phyloP scores from a whole-genome alignment of 78 protist species.

The Guillardia theta region DNA sequence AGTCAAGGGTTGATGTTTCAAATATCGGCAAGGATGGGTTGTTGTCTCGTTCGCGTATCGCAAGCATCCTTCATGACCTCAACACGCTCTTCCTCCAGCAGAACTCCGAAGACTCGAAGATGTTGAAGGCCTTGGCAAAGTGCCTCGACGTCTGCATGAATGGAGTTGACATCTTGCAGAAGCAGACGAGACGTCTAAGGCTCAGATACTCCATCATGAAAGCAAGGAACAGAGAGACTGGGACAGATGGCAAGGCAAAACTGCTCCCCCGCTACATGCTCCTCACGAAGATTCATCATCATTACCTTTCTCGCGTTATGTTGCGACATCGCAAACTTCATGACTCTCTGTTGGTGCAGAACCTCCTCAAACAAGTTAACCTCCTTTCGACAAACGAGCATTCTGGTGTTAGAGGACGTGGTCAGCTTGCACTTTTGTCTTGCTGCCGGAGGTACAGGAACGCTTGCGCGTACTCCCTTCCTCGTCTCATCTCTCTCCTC shows the following conservation, averaged over 20 bases:
- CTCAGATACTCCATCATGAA: conserved; percentile 5
- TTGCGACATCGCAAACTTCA: background rate
- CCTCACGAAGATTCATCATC: background rate
- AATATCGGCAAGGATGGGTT: no score
- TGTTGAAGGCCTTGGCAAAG: background rate
- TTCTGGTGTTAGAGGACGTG: background rate
- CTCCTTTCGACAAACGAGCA: background rate
- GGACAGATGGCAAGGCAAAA: background rate
- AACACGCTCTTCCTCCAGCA: background rate
- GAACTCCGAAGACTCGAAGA: background rate
- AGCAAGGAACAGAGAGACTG: background rate
- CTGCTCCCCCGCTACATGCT: background rate
- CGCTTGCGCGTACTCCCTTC: background rate
- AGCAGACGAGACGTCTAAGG: background rate
- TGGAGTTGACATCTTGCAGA: background rate
- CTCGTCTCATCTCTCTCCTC: background rate
- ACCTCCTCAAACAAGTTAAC: background rate
- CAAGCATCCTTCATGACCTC: background rate
- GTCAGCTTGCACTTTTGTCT: background rate
- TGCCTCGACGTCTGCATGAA: background rate
- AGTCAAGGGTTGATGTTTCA: background rate
- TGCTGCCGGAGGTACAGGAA: background rate
- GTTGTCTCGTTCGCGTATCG: background rate
- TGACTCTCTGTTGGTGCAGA: background rate
- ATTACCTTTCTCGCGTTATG: background rate